Evolutionary conservation across 352 stramenopile genomes (phyloP), one percentile per base, ranked within the genome.

Genomic region (Phytophthora sp.): DNA sequence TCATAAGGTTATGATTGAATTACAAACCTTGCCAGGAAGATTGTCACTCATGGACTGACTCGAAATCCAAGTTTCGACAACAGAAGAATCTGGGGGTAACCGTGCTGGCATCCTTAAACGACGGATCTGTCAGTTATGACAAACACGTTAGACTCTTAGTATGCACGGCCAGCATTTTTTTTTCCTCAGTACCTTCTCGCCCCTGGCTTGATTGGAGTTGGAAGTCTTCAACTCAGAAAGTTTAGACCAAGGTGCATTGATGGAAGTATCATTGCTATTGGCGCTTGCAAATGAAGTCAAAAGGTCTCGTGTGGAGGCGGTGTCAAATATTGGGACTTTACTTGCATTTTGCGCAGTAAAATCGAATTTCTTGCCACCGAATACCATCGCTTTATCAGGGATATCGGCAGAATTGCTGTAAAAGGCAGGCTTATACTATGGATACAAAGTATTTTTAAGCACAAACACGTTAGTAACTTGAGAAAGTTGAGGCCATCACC

Each of bases 301-400:
- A 28, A 66, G 26, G 18, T 58, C 46, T 5, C 64, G 52, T 23
- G 53, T 38, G 7, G 28, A 17, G 1, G 30, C 46, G 9, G 86
- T 91, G 49, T 91, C 55, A 61, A 92, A 96, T 7, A 28, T 17
- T 2, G 28, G 42, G 9, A 88, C 50, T 44, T 87, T 69, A 1
- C 23, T 62, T 5, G 73, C 28, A 54, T 72, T 75, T 0, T 68
- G 65, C 2, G 72, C 62, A 5, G 52, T 51, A 65, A 95, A 91
- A 18, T 79, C 58, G 37, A 91, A 90, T 30, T 87, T 89, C 32
- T 83, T 75, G 5, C 87, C 85, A 35, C 80, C 86, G 68, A 92
- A 96, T 5, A 93, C 53, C 44, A 94, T 73, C 2, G 82, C 51
- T 61, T 92, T 91, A 0, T 82, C 74, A 11, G 87, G 85, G 15